A percentile compares a stretch with the other conserved stretches of the same genome.
Evolutionary conservation across 352 stramenopile species (phyloP).

Genomic region (Pythium biforme): DNA sequence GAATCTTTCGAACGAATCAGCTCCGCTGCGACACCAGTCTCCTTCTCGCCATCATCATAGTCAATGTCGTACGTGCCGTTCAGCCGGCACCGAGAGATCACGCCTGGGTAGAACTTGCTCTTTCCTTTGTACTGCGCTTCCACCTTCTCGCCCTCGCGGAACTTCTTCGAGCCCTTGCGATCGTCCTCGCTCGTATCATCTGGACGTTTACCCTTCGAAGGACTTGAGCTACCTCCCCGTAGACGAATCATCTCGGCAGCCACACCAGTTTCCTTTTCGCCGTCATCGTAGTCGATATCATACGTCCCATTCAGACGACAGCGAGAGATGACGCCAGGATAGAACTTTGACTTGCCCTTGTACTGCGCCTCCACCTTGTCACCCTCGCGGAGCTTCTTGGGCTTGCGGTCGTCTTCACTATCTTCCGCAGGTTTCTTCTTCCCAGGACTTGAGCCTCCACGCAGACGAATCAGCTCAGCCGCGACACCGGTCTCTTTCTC

Average conservation of each 20-base stretch:
- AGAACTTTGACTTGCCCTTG: constrained; percentile 45
- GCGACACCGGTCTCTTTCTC: constrained; percentile 48
- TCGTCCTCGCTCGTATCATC: constrained; percentile 8
- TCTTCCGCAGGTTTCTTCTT: constrained; percentile 2
- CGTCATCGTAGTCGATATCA: constrained; percentile 68
- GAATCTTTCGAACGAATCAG: constrained; percentile 13
- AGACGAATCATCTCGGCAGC: constrained; percentile 29
- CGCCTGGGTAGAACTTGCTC: constrained; percentile 43
- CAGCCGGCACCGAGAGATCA: constrained; percentile 44
- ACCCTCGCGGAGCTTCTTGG: constrained; percentile 3
- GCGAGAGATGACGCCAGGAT: constrained; percentile 46
- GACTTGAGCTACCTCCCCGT: background rate
- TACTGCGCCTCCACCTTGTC: constrained; percentile 52
- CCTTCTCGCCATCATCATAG: constrained; percentile 67
- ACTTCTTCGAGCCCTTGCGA: constrained; percentile 13
- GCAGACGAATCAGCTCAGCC: constrained; percentile 6
- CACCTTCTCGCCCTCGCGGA: constrained; percentile 28
- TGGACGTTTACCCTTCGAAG: background rate
- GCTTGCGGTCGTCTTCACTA: constrained; percentile 13
- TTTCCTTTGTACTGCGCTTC: constrained; percentile 40
- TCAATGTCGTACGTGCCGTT: constrained; percentile 67
- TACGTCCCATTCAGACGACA: constrained; percentile 57
- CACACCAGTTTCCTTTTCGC: constrained; percentile 52
- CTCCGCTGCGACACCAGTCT: constrained; percentile 33
- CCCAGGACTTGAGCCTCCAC: constrained; percentile 6